Percentiles rank a stretch among this genome's conserved stretches.
Evolutionary conservation across 306 rosid species (phyloP).

Genomic region (Corylus americana): DNA sequence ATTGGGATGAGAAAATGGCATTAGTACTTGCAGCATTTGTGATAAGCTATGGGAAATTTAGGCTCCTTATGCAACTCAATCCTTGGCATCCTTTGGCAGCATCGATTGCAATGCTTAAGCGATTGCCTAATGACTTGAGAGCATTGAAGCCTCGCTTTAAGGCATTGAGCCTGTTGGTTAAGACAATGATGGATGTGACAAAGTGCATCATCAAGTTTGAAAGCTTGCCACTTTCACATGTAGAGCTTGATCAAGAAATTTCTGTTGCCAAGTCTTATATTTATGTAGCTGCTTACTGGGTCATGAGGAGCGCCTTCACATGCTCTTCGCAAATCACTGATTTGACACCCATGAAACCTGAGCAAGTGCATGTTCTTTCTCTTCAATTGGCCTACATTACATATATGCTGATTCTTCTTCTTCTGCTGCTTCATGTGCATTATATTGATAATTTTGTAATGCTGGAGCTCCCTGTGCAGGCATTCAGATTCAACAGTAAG

Average conservation of each 20-base stretch:
- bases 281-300: constrained; percentile 59
- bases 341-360: constrained; percentile 42
- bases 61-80: constrained; percentile 45
- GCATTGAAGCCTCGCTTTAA: constrained; percentile 37
- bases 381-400: constrained; percentile 23
- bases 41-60: constrained; percentile 53
- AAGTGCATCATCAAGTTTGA: constrained; percentile 62
- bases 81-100: constrained; percentile 42
- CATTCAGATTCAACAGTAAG: constrained; percentile 39
- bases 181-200: constrained; percentile 51
- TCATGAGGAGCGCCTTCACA: constrained; percentile 52
- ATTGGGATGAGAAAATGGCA: constrained; percentile 64
- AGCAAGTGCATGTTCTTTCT: constrained; percentile 73
- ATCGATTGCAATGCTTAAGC: constrained; percentile 47
- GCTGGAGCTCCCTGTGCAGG: constrained; percentile 21
- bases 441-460: neutral
- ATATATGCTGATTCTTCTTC: constrained; percentile 3
- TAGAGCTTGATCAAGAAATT: constrained; percentile 32
- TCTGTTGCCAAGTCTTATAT: constrained; percentile 28
- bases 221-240: constrained; percentile 35
- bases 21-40: constrained; percentile 61
- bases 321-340: constrained; percentile 50
- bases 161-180: constrained; percentile 48
- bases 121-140: constrained; percentile 31
- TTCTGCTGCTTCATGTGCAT: neutral